Evolutionary conservation across 2,329 filamentous ascomycete species (phyloP).

Genomic region (Basipetospora sp.): DNA sequence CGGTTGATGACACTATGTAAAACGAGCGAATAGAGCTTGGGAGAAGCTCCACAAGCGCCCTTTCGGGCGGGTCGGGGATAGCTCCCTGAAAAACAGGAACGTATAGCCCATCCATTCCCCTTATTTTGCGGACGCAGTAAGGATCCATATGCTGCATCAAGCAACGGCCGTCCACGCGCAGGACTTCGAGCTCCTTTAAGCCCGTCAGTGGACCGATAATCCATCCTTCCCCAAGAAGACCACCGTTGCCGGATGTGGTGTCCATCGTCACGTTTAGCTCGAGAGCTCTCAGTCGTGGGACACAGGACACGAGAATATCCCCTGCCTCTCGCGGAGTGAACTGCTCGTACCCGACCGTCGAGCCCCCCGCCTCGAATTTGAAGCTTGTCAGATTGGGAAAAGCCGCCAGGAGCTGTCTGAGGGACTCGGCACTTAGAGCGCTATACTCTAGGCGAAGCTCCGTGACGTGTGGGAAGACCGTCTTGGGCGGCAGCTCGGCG

Average conservation of each 20-base stretch:
- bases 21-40: background rate
- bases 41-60: background rate
- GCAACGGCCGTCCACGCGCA: slow-evolving; percentile 1
- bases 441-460: background rate
- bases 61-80: background rate
- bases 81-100: background rate
- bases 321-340: slow-evolving; percentile 1
- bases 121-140: background rate
- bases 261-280: background rate
- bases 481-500: background rate
- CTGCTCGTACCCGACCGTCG: background rate
- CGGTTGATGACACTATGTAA: too few species aligned
- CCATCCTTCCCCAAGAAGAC: background rate
- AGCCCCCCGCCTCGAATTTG: background rate
- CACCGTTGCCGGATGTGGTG: background rate
- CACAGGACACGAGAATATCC: background rate
- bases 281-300: background rate
- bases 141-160: background rate
- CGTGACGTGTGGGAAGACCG: background rate
- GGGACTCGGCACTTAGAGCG: background rate
- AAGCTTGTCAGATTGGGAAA: background rate
- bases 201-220: background rate
- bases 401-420: background rate
- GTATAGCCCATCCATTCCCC: background rate
- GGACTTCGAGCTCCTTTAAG: background rate